Evolutionary conservation across 2,329 filamentous ascomycete genomes (phyloP).

Genomic region (Onygenales sp.): DNA sequence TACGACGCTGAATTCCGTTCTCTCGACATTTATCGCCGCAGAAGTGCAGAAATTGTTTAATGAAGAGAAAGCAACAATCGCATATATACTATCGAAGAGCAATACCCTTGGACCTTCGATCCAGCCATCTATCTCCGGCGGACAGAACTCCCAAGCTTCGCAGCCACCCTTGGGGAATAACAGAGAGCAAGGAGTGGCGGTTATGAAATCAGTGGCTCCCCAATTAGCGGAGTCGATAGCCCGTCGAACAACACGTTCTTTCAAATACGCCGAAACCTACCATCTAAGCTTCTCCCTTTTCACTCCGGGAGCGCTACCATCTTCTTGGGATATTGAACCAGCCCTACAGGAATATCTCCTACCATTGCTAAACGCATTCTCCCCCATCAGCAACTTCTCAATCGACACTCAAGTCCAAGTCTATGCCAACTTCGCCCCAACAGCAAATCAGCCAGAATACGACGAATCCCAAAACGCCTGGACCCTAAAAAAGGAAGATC

Average conservation of each 20-base stretch:
- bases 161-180: constrained; percentile 20
- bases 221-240: constrained; percentile 50
- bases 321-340: constrained; percentile 80
- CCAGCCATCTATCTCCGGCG: constrained; percentile 40
- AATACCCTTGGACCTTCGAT: constrained; percentile 16
- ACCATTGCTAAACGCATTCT: constrained; percentile 69
- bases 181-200: constrained; percentile 20
- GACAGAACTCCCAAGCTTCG: constrained; percentile 16
- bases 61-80: constrained; percentile 82
- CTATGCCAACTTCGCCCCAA: constrained; percentile 63
- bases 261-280: constrained; percentile 89
- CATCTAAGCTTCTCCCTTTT: constrained; percentile 95
- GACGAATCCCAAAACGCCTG: constrained; percentile 48
- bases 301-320: constrained; percentile 66
- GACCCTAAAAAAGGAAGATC: constrained; percentile 70
- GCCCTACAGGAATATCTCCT: constrained; percentile 73
- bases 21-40: constrained; percentile 69
- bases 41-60: constrained; percentile 70
- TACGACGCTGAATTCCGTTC: constrained; percentile 57
- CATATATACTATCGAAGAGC: constrained; percentile 58
- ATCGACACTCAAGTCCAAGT: constrained; percentile 94
- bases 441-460: constrained; percentile 48
- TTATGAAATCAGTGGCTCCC: constrained; percentile 31
- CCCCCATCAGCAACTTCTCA: constrained; percentile 85
- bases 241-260: constrained; percentile 66